phyloP scores from a whole-genome alignment of 352 stramenopile species.

The Pythium coloratum region DNA sequence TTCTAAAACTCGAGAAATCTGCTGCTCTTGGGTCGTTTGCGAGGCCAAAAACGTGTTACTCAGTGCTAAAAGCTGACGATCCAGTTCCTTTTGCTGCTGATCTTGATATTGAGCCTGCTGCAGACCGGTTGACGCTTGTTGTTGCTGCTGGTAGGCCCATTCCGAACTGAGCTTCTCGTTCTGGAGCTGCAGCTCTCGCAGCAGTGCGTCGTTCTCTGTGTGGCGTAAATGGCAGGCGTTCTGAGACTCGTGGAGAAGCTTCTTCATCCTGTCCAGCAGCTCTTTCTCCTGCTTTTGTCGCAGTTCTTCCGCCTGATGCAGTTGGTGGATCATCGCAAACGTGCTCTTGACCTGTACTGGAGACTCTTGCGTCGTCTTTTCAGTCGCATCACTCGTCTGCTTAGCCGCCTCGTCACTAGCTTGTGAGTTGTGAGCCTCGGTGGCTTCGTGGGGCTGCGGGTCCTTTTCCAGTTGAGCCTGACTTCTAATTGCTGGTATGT shows the following conservation, averaged over 20 bases:
- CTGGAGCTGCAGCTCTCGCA: conserved; percentile 41
- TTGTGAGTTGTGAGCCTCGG: background rate
- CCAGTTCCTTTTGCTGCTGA: conserved; percentile 27
- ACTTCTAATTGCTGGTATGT: too few relatives aligned
- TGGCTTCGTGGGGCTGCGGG: background rate
- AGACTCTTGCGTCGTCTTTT: background rate
- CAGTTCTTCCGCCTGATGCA: conserved; percentile 39
- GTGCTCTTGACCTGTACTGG: conserved; percentile 22
- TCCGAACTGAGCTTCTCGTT: conserved; percentile 19
- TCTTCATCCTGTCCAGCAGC: conserved; percentile 14
- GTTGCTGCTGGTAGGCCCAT: conserved; percentile 29
- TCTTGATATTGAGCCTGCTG: conserved; percentile 9
- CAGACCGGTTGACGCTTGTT: conserved; percentile 17
- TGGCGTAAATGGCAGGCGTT: conserved; percentile 14
- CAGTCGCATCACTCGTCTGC: background rate
- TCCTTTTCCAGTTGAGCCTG: too few relatives aligned
- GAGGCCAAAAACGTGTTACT: conserved; percentile 26
- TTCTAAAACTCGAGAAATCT: conserved; percentile 26
- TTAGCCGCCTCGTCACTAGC: background rate
- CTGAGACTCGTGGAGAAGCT: conserved; percentile 17
- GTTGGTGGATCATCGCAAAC: conserved; percentile 46
- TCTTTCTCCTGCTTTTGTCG: conserved; percentile 25
- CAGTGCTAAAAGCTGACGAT: conserved; percentile 27
- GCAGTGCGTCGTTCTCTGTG: conserved; percentile 35
- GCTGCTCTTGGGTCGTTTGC: conserved; percentile 36